Conservation (phyloP, 1,284 basidiomycete species). For the Peniophora sp. region DNA sequence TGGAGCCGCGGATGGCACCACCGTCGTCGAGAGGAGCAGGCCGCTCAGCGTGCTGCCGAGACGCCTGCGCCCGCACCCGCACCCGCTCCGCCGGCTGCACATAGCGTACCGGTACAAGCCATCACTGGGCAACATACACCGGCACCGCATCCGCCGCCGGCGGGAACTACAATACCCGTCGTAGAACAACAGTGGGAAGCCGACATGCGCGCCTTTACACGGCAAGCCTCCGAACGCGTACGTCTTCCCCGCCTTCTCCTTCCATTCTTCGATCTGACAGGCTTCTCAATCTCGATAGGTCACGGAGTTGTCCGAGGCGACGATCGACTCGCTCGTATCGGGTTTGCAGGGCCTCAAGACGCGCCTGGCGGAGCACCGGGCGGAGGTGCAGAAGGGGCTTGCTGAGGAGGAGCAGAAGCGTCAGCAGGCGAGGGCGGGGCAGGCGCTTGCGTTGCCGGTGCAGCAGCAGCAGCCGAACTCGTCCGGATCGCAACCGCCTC, state of each 20-base stretch:
- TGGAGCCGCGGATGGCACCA: not conserved
- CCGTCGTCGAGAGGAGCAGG: not conserved
- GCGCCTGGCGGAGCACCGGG: conserved; percentile 57
- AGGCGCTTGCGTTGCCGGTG: conserved; percentile 5
- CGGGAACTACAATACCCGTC: no score
- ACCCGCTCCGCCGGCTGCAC: not conserved
- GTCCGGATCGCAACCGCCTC: conserved; percentile 9
- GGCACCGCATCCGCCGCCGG: no score
- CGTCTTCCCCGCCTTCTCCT: not conserved
- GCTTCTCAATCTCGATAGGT: not conserved
- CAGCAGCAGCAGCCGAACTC: no score
- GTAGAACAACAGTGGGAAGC: not conserved
- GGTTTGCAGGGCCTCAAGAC: conserved; percentile 51
- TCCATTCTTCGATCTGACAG: not conserved
- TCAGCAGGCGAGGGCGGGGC: conserved; percentile 9
- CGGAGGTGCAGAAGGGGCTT: conserved; percentile 24
- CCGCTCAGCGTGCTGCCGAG: not conserved
- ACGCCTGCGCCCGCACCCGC: not conserved
- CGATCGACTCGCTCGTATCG: conserved; percentile 50
- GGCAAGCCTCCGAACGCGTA: not conserved
- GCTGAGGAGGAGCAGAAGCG: conserved; percentile 17
- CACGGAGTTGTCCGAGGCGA: conserved; percentile 50
- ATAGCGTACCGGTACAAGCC: not conserved
- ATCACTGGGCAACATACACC: not conserved
- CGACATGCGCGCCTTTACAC: not conserved